Evolutionary conservation across 176 grass and related monocot species (phyloP), one percentile per base, ranked within the genome.

Genomic region (Zizania latifolia): DNA sequence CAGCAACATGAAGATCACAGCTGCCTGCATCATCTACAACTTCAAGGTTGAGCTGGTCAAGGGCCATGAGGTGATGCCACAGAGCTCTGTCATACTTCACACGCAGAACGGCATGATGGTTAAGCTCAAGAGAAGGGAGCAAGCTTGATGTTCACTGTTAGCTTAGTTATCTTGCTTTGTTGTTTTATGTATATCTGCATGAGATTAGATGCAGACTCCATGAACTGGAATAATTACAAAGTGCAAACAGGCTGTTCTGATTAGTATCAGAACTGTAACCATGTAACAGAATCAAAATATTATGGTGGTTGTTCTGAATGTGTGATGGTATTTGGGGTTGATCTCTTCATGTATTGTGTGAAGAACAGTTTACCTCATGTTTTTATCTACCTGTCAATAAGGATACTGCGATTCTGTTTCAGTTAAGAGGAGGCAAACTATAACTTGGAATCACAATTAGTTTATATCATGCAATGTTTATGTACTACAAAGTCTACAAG

Each of bases 41-140:
- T 89, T 89, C 79, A 85, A 82, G 61, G 73, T 89, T 5, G 83
- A 89, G 72, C 50, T 89, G 34, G 68, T 73, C 32, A 14, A 78
- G 45, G 73, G 62, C 34, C 78, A 89, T n/a, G 68, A 54, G 0
- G 83, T 86, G 73, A 54, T 15, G 68, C 87, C 83, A 1, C 67
- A 61, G 27, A 82, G 82, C 68, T 85, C 78, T 1, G 77, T 89
- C 40, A 78, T 86, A 62, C 78, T 89, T 27, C 87, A 89, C 40
- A 78, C 54, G 2, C 65, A 78, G 83, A 86, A 82, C 13, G 82
- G 87, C 27, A 78, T 86, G 78, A 81, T 74, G 83, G 87, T 82
- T 62, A 56, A 51, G 10, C 72, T 89, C 55, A 82, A 82, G 41
- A 85, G 68, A 45, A 78, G 87, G 72, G 39, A 68, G 27, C 0